phyloP scores from a whole-genome alignment of 805 yeast genomes.

The Starmerella asiatica region DNA sequence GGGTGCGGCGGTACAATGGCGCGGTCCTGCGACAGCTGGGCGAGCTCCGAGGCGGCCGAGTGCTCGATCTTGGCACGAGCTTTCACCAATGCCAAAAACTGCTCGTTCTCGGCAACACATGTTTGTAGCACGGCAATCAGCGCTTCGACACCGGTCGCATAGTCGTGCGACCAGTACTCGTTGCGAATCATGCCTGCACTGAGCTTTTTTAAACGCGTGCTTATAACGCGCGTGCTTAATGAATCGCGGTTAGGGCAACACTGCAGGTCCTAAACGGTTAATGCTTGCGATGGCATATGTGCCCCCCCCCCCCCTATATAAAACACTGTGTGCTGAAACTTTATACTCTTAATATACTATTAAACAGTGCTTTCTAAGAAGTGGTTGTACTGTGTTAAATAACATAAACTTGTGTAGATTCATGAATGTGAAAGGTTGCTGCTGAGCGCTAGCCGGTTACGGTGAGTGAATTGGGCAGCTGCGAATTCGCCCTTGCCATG shows the following conservation, averaged over 20 bases:
- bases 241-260: background rate
- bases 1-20: background rate
- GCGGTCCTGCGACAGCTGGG: conserved; percentile 28
- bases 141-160: conserved; percentile 26
- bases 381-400: no score
- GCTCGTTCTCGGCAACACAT: conserved; percentile 58
- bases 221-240: background rate
- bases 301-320: no score
- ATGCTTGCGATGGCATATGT: no score
- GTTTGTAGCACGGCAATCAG: conserved; percentile 27
- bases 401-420: no score
- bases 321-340: no score
- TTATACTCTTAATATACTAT: no score
- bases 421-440: no score
- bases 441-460: no score
- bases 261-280: no score
- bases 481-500: no score
- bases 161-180: conserved; percentile 28
- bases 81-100: conserved; percentile 46
- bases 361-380: no score
- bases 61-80: conserved; percentile 54
- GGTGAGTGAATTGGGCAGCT: no score
- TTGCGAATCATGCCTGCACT: conserved; percentile 17
- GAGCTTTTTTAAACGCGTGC: background rate
- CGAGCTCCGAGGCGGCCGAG: conserved; percentile 46